Evolutionary conservation across 169 alveolate genomes (phyloP).

Genomic region (Babesia gibsoni): DNA sequence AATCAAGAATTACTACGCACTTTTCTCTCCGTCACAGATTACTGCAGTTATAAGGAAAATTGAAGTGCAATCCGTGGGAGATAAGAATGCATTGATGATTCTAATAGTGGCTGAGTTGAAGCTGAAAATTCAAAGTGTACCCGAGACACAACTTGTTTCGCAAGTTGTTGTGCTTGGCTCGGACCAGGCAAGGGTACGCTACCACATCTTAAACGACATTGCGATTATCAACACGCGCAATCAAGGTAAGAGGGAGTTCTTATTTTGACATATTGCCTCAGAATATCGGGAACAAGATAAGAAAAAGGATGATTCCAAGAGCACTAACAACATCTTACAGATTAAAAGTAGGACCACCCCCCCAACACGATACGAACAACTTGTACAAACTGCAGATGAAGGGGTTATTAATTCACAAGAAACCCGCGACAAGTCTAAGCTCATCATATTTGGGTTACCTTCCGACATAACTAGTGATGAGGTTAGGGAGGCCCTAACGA

Average conservation of each 20-base stretch:
- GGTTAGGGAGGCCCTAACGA: slow-evolving; percentile 15
- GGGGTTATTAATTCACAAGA: neutral
- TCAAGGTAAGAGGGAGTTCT: neutral
- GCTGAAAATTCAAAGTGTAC: neutral
- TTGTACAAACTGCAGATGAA: neutral
- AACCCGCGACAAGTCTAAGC: neutral
- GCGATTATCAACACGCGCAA: neutral
- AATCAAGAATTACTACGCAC: slow-evolving; percentile 50
- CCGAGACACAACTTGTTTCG: slow-evolving; percentile 14
- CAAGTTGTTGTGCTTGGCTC: slow-evolving; percentile 50
- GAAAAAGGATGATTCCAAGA: neutral
- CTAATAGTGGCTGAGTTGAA: slow-evolving; percentile 28
- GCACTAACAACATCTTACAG: too few species aligned
- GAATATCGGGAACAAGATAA: neutral
- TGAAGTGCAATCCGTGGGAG: slow-evolving; percentile 36
- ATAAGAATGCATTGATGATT: slow-evolving; percentile 12
- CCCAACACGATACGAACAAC: too few species aligned
- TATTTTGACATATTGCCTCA: neutral
- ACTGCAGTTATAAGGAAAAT: slow-evolving; percentile 40
- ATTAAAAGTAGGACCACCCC: too few species aligned
- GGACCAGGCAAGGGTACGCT: slow-evolving; percentile 47
- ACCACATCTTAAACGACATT: slow-evolving; percentile 55
- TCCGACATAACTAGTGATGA: slow-evolving; percentile 31
- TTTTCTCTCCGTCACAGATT: slow-evolving; percentile 17
- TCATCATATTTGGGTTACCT: slow-evolving; percentile 51